Percentiles rank a stretch among this genome's conserved stretches.
Conservation (phyloP, 768 basidiomycete genomes). For the Multifurca ochricompacta region DNA sequence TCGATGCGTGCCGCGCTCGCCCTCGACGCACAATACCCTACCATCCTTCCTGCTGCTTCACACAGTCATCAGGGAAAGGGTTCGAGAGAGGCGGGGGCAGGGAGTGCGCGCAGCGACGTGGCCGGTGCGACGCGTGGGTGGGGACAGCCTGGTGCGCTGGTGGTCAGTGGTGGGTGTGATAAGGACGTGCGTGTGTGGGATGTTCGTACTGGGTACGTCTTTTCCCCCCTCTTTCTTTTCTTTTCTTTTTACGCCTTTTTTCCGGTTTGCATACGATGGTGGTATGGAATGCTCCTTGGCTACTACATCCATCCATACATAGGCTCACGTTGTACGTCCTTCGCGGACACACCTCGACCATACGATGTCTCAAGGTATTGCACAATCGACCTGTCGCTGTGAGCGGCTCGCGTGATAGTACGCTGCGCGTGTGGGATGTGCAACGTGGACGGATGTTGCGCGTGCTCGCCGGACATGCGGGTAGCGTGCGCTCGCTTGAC, state of each 20-base stretch:
- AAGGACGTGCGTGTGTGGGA: conserved; percentile 90
- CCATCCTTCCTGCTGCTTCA: background rate
- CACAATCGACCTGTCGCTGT: conserved; percentile 85
- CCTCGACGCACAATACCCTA: conserved; percentile 26
- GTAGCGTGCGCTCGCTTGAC: conserved; percentile 84
- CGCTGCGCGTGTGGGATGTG: conserved; percentile 89
- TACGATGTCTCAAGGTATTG: conserved; percentile 83
- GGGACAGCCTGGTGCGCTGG: conserved; percentile 76
- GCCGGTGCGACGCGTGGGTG: conserved; percentile 76
- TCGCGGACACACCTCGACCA: conserved; percentile 80
- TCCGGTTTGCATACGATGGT: too few species aligned
- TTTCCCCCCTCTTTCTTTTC: background rate
- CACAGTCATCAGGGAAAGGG: background rate
- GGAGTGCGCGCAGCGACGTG: conserved; percentile 32
- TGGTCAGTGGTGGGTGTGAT: conserved; percentile 92
- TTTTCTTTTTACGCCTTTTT: too few species aligned
- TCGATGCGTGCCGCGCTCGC: conserved; percentile 46
- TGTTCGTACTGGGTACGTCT: conserved; percentile 68
- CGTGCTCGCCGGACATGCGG: conserved; percentile 65
- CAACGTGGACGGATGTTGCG: conserved; percentile 62
- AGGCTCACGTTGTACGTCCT: conserved; percentile 44
- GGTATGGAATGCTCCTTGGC: too few species aligned
- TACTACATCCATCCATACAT: too few species aligned
- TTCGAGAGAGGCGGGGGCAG: background rate
- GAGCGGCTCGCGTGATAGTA: conserved; percentile 81